phyloP scores from a whole-genome alignment of 1,284 basidiomycete genomes.

The Rhodotorula sp. region DNA sequence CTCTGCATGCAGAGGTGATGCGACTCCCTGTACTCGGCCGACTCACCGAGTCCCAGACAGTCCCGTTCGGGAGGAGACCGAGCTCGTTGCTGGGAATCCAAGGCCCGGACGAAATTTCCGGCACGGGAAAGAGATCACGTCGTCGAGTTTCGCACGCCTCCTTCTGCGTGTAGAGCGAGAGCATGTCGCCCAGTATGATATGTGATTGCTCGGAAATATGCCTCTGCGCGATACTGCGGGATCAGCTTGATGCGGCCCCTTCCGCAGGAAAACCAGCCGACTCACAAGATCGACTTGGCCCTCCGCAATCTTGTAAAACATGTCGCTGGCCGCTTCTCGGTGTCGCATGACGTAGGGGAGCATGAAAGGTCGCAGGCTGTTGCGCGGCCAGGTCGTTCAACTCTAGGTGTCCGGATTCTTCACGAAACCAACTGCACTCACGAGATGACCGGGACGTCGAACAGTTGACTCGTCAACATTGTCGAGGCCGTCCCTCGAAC shows the following conservation, averaged over 20 bases:
- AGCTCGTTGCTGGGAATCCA: conserved; percentile 27
- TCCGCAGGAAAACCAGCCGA: background rate
- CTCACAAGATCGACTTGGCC: conserved; percentile 21
- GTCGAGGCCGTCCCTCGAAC: conserved; percentile 12
- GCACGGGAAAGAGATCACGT: background rate
- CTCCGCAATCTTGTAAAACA: conserved; percentile 14
- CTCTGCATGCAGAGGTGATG: too few species aligned
- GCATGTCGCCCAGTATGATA: conserved; percentile 31
- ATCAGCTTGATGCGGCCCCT: background rate
- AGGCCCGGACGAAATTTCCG: background rate
- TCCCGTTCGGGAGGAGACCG: conserved; percentile 11
- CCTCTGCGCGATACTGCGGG: background rate
- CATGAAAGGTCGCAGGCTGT: conserved; percentile 27
- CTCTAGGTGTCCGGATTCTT: too few species aligned
- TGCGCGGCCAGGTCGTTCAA: background rate
- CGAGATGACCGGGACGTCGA: conserved; percentile 34
- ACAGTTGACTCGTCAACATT: conserved; percentile 19
- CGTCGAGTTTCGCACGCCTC: conserved; percentile 31
- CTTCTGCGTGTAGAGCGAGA: conserved; percentile 30
- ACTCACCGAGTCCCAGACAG: conserved; percentile 20
- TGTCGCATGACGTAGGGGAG: conserved; percentile 33
- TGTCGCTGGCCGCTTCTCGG: conserved; percentile 14
- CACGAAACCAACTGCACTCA: background rate
- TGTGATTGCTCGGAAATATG: conserved; percentile 28
- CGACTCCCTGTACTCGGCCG: background rate